phyloP scores from a whole-genome alignment of 1,139 yeast species.

The Protomyces macrosporus region DNA sequence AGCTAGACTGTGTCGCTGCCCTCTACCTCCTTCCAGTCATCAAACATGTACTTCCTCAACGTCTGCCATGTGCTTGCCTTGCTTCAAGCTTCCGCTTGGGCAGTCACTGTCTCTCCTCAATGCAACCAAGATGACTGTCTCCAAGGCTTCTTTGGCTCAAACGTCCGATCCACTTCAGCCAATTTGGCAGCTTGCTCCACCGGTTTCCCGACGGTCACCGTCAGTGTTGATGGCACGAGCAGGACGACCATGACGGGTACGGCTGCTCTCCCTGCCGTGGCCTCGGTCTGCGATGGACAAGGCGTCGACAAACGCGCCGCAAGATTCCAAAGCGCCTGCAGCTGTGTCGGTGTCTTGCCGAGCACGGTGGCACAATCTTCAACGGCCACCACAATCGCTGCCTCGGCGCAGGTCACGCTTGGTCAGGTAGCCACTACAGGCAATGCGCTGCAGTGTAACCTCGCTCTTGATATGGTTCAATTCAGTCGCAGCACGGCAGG shows the following conservation, averaged over 20 bases:
- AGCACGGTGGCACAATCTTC: too few relatives aligned
- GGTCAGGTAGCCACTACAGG: too few relatives aligned
- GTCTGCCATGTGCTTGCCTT: too few relatives aligned
- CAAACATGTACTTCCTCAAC: too few relatives aligned
- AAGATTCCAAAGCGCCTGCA: not conserved
- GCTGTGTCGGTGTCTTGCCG: not conserved
- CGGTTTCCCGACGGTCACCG: not conserved
- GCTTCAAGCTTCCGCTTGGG: too few relatives aligned
- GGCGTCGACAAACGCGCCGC: not conserved
- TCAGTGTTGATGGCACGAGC: not conserved
- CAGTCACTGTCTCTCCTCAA: not conserved
- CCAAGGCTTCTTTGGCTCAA: not conserved
- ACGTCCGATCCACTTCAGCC: not conserved
- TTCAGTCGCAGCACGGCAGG: too few relatives aligned
- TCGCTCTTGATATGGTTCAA: too few relatives aligned
- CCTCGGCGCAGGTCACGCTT: too few relatives aligned
- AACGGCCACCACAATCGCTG: too few relatives aligned
- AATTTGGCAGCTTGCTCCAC: not conserved
- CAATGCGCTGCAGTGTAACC: too few relatives aligned
- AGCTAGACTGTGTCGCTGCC: too few relatives aligned
- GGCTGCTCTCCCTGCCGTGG: not conserved
- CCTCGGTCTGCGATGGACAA: not conserved
- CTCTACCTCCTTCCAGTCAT: too few relatives aligned
- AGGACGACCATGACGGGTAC: not conserved
- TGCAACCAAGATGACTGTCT: not conserved